Evolutionary conservation across 108 stramenopile genomes (phyloP).

Genomic region (Epithemia pelagica): DNA sequence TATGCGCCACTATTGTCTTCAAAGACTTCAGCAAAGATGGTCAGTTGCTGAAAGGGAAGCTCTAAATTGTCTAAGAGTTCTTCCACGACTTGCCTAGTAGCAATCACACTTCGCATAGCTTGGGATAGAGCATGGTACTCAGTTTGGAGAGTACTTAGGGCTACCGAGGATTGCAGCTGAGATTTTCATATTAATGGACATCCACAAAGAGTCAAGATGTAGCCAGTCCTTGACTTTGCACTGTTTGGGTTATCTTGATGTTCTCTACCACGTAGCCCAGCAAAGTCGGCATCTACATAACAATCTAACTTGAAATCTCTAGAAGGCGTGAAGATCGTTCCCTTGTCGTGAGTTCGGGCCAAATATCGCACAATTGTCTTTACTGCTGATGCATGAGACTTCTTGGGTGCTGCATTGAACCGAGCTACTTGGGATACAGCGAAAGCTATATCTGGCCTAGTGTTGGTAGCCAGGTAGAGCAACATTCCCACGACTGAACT

Average conservation of each 20-base stretch:
- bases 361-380: slow-evolving; percentile 34
- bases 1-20: too few relatives aligned
- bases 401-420: slow-evolving; percentile 26
- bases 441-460: slow-evolving; percentile 29
- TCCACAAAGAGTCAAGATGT: slow-evolving; percentile 1
- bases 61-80: too few relatives aligned
- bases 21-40: background rate
- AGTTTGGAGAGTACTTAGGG: too few relatives aligned
- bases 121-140: too few relatives aligned
- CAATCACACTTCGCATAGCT: too few relatives aligned
- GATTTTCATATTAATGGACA: too few relatives aligned
- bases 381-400: slow-evolving; percentile 32
- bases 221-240: too few relatives aligned
- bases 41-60: too few relatives aligned
- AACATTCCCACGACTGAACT: slow-evolving; percentile 34
- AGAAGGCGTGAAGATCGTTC: slow-evolving; percentile 7
- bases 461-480: slow-evolving; percentile 35
- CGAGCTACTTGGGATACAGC: slow-evolving; percentile 28
- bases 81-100: too few relatives aligned
- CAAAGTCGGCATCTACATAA: background rate
- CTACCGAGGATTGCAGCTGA: too few relatives aligned
- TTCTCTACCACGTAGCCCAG: slow-evolving; percentile 27
- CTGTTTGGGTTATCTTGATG: too few relatives aligned
- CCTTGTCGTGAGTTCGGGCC: slow-evolving; percentile 21
- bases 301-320: background rate